Base-by-base conservation (phyloP, 1,284 basidiomycete genomes). In the Ceratobasidium papillatum region DNA sequence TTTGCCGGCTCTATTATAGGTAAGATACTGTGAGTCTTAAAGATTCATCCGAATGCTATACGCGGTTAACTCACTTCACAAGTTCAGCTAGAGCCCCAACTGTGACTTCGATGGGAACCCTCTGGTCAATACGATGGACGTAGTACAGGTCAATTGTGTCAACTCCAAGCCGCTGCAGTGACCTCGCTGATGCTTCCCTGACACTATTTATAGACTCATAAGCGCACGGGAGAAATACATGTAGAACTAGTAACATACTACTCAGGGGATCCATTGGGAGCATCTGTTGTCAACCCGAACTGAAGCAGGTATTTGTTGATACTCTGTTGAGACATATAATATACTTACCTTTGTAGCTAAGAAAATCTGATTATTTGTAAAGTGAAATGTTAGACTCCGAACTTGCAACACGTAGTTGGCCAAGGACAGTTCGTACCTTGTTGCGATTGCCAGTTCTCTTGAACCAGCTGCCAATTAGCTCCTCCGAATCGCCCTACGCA, bases 51-150 rank as follows among this genome's bases (percentile, higher is more conserved):
- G 22, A 51, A 51, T n/a, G 17, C 22, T 22, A 34, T 51, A 51
- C 7, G 19, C 7, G n/a, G 14, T 25, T 30, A 32, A 34, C 54
- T 36, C 27, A 86, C 86, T 86, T 87, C 75, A 89, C 87, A 27
- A 86, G 82, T 75, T 89, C 85, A 0, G 85, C 86, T 84, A 89
- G 85, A 1, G 84, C 87, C 0, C 80, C 80, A 1, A 89, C 83
- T 0, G 87, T 87, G 51, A 80, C 78, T 56, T 74, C 63, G 78
- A 77, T 56, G 82, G 77, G 38, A 25, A 82, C 81, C 0, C 77
- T 82, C 4, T 78, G 76, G 75, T 88, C 87, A 9, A 83, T 82
- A 17, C 86, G 84, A 78, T 80, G 69, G 8, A 62, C 54, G 30
- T 66, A 74, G 58, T 54, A 77, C 14, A 56, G 74, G 71, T 51